These are phyloP conservation scores for Lactarius quietus DNA, from an alignment of 768 basidiomycete species.

Conservation along the genomic window DNA sequence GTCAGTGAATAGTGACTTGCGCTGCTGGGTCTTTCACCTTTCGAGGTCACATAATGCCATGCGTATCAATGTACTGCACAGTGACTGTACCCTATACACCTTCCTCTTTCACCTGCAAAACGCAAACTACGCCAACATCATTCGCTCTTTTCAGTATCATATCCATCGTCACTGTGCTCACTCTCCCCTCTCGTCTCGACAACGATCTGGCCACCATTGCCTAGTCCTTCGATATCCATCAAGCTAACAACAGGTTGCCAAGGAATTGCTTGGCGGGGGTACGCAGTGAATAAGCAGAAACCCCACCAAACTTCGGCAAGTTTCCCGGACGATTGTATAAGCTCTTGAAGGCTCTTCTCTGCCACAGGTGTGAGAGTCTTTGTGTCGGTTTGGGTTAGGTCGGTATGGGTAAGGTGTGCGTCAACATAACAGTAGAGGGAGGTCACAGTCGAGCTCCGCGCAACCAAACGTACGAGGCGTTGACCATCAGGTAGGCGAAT, in stretches of 20 bases:
- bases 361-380: slow-evolving; percentile 36
- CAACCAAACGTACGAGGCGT: slow-evolving; percentile 58
- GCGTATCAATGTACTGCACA: slow-evolving; percentile 1
- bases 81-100: slow-evolving; percentile 3
- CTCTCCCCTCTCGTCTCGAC: slow-evolving; percentile 26
- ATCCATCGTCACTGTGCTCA: slow-evolving; percentile 21
- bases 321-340: slow-evolving; percentile 28
- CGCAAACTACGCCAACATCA: neutral
- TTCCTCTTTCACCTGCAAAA: neutral
- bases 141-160: slow-evolving; percentile 26
- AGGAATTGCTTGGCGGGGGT: slow-evolving; percentile 62
- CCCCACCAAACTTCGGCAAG: slow-evolving; percentile 57
- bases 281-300: slow-evolving; percentile 65
- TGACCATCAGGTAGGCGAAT: slow-evolving; percentile 50
- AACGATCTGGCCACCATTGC: slow-evolving; percentile 33
- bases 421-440: slow-evolving; percentile 75
- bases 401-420: slow-evolving; percentile 47
- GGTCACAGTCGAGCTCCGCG: slow-evolving; percentile 47
- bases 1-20: slow-evolving; percentile 57
- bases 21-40: neutral
- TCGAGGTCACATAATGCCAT: slow-evolving; percentile 2
- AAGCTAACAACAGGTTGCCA: slow-evolving; percentile 36
- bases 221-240: slow-evolving; percentile 24
- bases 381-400: slow-evolving; percentile 41
- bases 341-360: slow-evolving; percentile 38